Evolutionary conservation across 306 rosid species (phyloP).

Genomic region (Astragalus membranaceus): DNA sequence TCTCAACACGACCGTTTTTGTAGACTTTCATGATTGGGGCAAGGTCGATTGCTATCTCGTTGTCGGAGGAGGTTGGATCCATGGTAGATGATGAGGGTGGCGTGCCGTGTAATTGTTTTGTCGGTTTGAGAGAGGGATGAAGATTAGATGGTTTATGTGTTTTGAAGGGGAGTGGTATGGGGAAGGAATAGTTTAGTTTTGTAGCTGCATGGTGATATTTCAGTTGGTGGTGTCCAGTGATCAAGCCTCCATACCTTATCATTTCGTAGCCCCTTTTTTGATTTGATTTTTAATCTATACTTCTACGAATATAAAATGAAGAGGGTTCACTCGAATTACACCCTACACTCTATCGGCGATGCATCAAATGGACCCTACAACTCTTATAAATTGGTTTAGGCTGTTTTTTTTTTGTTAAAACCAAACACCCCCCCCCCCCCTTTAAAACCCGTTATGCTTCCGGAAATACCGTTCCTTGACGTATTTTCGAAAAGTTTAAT

Average conservation of each 20-base stretch:
- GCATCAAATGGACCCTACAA: too few relatives aligned
- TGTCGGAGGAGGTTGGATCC: constrained; percentile 25
- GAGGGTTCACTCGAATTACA: neutral
- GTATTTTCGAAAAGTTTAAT: too few relatives aligned
- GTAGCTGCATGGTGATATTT: neutral
- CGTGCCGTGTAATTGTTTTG: neutral
- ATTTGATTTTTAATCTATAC: neutral
- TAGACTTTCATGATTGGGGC: constrained; percentile 48
- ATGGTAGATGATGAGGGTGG: constrained; percentile 12
- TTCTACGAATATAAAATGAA: neutral
- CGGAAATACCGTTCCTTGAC: too few relatives aligned
- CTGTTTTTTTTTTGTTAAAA: too few relatives aligned
- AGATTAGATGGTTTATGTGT: neutral
- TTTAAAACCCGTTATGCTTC: too few relatives aligned
- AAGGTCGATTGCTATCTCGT: constrained; percentile 30
- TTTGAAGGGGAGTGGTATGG: neutral
- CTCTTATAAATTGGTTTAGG: too few relatives aligned
- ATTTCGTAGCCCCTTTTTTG: neutral
- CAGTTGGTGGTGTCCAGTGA: neutral
- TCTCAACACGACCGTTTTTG: constrained; percentile 52
- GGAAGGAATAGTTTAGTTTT: neutral
- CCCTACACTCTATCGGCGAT: too few relatives aligned
- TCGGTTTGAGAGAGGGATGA: neutral
- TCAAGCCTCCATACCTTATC: neutral
- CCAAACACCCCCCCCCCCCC: too few relatives aligned